phyloP scores from a whole-genome alignment of 2,329 filamentous ascomycete species.

The Fusarium sp. region DNA sequence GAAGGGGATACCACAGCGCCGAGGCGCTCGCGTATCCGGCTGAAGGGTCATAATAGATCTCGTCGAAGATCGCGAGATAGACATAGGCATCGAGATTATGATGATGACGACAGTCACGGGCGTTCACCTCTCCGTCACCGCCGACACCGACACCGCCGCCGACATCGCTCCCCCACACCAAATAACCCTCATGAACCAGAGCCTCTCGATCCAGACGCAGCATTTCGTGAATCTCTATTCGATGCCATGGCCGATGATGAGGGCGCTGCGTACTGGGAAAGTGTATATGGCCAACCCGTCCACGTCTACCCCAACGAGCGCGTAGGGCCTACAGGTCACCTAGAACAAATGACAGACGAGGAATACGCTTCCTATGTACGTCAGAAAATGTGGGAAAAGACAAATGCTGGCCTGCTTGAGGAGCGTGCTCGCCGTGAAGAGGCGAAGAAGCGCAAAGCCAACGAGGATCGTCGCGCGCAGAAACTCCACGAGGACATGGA shows the following conservation, averaged over 20 bases:
- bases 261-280: conserved; percentile 93
- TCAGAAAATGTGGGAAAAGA: conserved; percentile 94
- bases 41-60: conserved; percentile 45
- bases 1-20: conserved; percentile 39
- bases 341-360: conserved; percentile 91
- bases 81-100: conserved; percentile 21
- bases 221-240: conserved; percentile 94
- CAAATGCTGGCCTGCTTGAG: conserved; percentile 82
- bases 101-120: conserved; percentile 35
- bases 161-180: conserved; percentile 56
- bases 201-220: conserved; percentile 72
- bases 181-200: conserved; percentile 58
- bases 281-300: conserved; percentile 95
- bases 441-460: conserved; percentile 59
- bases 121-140: conserved; percentile 44
- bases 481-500: conserved; percentile 73
- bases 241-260: conserved; percentile 98
- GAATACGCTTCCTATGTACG: conserved; percentile 90
- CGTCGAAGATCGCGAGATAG: conserved; percentile 39
- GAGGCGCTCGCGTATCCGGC: conserved; percentile 46
- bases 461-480: conserved; percentile 59
- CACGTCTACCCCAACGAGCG: conserved; percentile 74
- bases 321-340: conserved; percentile 58
- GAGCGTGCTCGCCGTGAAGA: conserved; percentile 72
- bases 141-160: conserved; percentile 45